Conservation (phyloP, 495 filamentous ascomycete genomes). For the Apiosordaria backusii region DNA sequence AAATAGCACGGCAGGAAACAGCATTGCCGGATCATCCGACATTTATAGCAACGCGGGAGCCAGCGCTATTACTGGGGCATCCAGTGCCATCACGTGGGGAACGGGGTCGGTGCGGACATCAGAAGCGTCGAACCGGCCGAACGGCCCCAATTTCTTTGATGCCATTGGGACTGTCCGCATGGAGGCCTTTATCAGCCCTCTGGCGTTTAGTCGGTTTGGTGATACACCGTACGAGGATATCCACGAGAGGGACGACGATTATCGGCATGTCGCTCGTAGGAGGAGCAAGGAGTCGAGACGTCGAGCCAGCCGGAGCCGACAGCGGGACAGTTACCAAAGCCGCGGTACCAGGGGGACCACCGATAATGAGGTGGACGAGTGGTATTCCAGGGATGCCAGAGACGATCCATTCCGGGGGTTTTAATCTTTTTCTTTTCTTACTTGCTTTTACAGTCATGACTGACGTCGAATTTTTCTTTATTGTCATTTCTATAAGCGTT, state of each 20-base stretch:
- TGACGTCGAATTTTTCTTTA: constrained; percentile 12
- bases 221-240: constrained; percentile 36
- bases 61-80: constrained; percentile 31
- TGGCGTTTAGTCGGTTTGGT: constrained; percentile 41
- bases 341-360: constrained; percentile 40
- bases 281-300: constrained; percentile 50
- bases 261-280: constrained; percentile 37
- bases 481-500: not conserved
- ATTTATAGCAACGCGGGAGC: constrained; percentile 44
- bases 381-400: constrained; percentile 43
- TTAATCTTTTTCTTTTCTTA: constrained; percentile 22
- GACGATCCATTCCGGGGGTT: constrained; percentile 51
- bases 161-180: constrained; percentile 90
- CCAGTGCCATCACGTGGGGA: constrained; percentile 42
- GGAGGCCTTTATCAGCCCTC: constrained; percentile 84
- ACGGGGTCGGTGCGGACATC: constrained; percentile 53
- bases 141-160: constrained; percentile 58
- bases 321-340: constrained; percentile 47
- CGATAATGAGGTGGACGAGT: constrained; percentile 42
- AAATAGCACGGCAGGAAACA: constrained; percentile 51
- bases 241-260: constrained; percentile 44
- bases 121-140: constrained; percentile 56
- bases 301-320: constrained; percentile 48
- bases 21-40: constrained; percentile 57
- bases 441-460: constrained; percentile 15